A percentile compares a stretch with the other conserved stretches of the same genome.
These are phyloP conservation scores for Beta lomatogona DNA, from an alignment of 179 eudicot genomes.

Conservation along the genomic window DNA sequence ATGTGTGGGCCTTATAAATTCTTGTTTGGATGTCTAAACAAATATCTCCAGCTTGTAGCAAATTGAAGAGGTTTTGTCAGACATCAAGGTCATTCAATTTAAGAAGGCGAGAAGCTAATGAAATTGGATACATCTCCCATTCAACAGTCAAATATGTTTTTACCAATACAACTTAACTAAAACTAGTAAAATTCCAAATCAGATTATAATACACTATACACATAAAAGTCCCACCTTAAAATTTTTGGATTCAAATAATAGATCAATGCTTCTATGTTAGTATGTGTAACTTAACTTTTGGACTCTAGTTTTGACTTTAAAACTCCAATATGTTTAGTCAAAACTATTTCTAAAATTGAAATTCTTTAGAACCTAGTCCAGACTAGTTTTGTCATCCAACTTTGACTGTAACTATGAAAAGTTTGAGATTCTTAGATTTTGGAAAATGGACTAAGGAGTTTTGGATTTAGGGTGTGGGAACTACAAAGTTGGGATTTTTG, in stretches of 20 bases:
- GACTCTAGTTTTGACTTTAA: not conserved
- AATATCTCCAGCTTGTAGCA: not conserved
- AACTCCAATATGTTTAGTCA: too few species aligned
- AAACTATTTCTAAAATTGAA: too few species aligned
- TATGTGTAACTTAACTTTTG: not conserved
- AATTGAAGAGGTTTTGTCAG: not conserved
- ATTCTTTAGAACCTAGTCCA: too few species aligned
- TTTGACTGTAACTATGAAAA: too few species aligned
- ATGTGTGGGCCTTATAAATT: not conserved
- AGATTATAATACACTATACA: not conserved
- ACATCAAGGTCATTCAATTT: not conserved
- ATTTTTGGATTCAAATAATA: too few species aligned
- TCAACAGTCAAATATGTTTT: not conserved
- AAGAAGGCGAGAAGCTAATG: not conserved
- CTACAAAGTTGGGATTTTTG: not conserved
- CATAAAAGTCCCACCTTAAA: not conserved
- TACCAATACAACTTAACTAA: not conserved
- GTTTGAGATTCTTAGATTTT: too few species aligned
- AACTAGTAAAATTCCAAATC: not conserved
- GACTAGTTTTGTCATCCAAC: too few species aligned
- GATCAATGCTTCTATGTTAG: not conserved
- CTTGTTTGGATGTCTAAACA: not conserved
- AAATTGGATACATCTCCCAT: not conserved
- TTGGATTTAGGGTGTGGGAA: too few species aligned
- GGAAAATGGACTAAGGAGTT: too few species aligned